These are phyloP conservation scores for Diaporthe vaccinii DNA, from an alignment of 2,329 filamentous ascomycete species.

Conservation along the genomic window DNA sequence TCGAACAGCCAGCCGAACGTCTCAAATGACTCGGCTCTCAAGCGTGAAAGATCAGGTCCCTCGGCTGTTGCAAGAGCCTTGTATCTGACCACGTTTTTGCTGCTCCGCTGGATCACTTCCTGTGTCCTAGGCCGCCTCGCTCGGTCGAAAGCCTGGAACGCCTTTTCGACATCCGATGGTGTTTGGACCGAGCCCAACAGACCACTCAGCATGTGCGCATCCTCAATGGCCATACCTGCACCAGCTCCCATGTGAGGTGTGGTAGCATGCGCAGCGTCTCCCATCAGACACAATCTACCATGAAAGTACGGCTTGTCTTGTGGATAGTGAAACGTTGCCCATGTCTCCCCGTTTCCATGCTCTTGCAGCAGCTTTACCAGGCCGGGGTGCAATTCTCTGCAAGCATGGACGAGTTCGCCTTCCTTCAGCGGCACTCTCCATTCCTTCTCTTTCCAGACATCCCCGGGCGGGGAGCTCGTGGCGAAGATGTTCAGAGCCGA, in stretches of 20 bases:
- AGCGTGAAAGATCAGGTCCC: not conserved
- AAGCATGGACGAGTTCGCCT: constrained; percentile 17
- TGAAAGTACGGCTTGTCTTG: constrained; percentile 36
- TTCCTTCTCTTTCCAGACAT: constrained; percentile 10
- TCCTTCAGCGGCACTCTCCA: constrained; percentile 12
- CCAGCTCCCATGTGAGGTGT: constrained; percentile 44
- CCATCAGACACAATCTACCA: constrained; percentile 37
- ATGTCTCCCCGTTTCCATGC: constrained; percentile 38
- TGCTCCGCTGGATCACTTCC: constrained; percentile 38
- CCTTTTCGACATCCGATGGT: constrained; percentile 27
- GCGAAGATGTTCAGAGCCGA: constrained; percentile 38
- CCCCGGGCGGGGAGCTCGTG: not conserved
- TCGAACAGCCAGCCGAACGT: constrained; percentile 13
- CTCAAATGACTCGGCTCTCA: not conserved
- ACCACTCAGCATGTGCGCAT: constrained; percentile 38
- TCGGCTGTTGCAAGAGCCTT: not conserved
- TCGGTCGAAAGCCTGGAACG: constrained; percentile 38
- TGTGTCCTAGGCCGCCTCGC: constrained; percentile 40
- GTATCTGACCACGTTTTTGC: constrained; percentile 6
- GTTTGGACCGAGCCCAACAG: constrained; percentile 34
- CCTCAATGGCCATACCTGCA: constrained; percentile 43
- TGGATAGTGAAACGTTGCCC: constrained; percentile 42
- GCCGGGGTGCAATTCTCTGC: constrained; percentile 21
- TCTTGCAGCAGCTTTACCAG: constrained; percentile 1
- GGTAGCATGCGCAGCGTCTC: constrained; percentile 42